Percentiles rank a stretch among this genome's conserved stretches.
Evolutionary conservation across 169 alveolate species (phyloP).

Genomic region (Plasmodium yoelii): DNA sequence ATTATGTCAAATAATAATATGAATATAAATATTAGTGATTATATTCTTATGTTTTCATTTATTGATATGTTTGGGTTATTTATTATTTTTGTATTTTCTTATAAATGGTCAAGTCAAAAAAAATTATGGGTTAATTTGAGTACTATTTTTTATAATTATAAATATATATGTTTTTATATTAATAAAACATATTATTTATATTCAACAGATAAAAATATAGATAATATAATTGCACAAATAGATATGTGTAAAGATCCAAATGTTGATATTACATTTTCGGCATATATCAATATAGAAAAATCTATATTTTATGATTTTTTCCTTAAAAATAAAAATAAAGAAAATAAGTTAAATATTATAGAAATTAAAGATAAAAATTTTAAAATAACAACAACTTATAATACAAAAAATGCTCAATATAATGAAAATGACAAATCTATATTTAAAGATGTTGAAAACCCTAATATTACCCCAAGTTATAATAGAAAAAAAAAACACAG

Average conservation of each 20-base stretch:
- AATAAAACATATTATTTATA: slow-evolving; percentile 52
- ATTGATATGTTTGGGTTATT: slow-evolving; percentile 55
- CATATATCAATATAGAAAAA: slow-evolving; percentile 40
- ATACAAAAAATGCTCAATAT: neutral
- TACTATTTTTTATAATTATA: slow-evolving; percentile 50
- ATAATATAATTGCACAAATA: slow-evolving; percentile 38
- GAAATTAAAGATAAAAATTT: slow-evolving; percentile 24
- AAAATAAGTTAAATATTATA: slow-evolving; percentile 42
- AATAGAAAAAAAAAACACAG: slow-evolving; percentile 42
- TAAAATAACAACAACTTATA: slow-evolving; percentile 25
- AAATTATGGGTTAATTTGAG: slow-evolving; percentile 38
- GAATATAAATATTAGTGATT: slow-evolving; percentile 36
- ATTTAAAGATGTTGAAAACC: too few relatives aligned
- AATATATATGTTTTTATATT: slow-evolving; percentile 34
- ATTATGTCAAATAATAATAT: slow-evolving; percentile 12
- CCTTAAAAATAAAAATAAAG: slow-evolving; percentile 8
- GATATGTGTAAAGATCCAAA: slow-evolving; percentile 33
- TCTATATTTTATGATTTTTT: slow-evolving; percentile 61
- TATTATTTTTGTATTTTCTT: slow-evolving; percentile 19
- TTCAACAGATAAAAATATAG: slow-evolving; percentile 32
- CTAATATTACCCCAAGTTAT: neutral
- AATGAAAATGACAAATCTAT: neutral
- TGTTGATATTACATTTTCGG: slow-evolving; percentile 42
- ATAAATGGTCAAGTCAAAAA: slow-evolving; percentile 50
- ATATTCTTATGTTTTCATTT: slow-evolving; percentile 33